Evolutionary conservation across 2,329 filamentous ascomycete species (phyloP).

Genomic region (Fusarium pilosicola): DNA sequence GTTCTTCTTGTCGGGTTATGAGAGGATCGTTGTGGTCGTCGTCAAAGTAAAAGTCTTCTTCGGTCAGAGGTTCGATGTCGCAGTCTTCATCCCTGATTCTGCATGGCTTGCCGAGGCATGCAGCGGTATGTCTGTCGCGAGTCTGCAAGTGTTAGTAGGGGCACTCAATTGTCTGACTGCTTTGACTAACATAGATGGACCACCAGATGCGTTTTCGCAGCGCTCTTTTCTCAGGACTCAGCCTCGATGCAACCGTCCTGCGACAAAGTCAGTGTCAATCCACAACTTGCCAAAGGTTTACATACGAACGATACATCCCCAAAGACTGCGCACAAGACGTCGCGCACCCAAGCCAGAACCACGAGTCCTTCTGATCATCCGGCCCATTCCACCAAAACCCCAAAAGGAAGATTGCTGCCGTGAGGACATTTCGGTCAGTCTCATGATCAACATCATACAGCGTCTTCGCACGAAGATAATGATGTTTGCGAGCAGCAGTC

Average conservation of each 20-base stretch:
- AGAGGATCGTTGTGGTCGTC: neutral
- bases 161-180: accelerated
- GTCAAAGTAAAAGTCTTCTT: constrained; percentile 28
- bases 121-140: constrained; percentile 32
- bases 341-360: constrained; percentile 35
- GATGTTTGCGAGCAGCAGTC: constrained; percentile 19
- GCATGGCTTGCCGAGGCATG: constrained; percentile 26
- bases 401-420: constrained; percentile 16
- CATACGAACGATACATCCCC: constrained; percentile 34
- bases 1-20: constrained; percentile 1
- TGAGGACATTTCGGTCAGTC: neutral
- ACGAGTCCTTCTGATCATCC: constrained; percentile 35
- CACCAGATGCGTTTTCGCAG: constrained; percentile 35
- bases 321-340: constrained; percentile 30
- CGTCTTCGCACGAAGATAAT: constrained; percentile 30
- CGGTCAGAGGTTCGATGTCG: constrained; percentile 17
- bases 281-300: accelerated
- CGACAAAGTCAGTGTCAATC: accelerated
- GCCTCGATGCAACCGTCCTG: neutral
- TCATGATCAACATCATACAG: constrained; percentile 33
- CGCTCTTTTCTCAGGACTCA: neutral
- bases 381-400: constrained; percentile 37
- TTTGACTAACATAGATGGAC: constrained; percentile 29
- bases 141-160: neutral
- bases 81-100: constrained; percentile 38